Evolutionary conservation across 2,329 filamentous ascomycete genomes (phyloP).

Genomic region (Trichoderma breve): DNA sequence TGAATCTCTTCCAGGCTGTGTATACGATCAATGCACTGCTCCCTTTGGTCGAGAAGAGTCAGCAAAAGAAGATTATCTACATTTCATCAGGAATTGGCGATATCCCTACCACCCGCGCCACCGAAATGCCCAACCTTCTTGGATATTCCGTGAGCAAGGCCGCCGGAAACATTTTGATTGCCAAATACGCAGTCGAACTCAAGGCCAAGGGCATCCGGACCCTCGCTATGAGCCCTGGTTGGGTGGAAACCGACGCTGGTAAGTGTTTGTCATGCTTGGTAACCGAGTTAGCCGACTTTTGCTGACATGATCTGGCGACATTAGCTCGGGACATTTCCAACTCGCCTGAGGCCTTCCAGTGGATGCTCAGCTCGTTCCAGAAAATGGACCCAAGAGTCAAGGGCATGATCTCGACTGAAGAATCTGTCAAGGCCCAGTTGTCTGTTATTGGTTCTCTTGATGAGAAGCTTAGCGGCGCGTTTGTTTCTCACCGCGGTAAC

Average conservation of each 20-base stretch:
- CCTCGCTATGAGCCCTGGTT: neutral
- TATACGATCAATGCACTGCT: neutral
- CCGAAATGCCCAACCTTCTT: neutral
- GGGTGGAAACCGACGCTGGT: neutral
- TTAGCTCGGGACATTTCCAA: neutral
- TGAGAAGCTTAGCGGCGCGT: neutral
- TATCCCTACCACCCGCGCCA: neutral
- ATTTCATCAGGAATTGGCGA: neutral
- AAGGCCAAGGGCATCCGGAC: neutral
- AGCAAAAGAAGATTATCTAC: neutral
- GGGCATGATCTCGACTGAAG: neutral
- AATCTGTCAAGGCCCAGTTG: neutral
- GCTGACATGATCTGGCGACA: neutral
- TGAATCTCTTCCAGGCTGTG: neutral
- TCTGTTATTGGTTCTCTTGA: neutral
- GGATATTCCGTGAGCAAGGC: neutral
- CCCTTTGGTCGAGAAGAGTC: neutral
- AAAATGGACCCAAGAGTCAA: neutral
- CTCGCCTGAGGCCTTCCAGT: neutral
- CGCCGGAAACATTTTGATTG: neutral
- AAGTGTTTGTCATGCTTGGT: neutral
- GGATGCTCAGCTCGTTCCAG: neutral
- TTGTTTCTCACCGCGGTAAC: neutral
- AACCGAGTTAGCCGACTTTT: neutral
- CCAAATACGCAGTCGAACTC: neutral